Evolutionary conservation across 2,329 filamentous ascomycete species (phyloP), one percentile per base, ranked within the genome.

Genomic region (Claviceps paspali): DNA sequence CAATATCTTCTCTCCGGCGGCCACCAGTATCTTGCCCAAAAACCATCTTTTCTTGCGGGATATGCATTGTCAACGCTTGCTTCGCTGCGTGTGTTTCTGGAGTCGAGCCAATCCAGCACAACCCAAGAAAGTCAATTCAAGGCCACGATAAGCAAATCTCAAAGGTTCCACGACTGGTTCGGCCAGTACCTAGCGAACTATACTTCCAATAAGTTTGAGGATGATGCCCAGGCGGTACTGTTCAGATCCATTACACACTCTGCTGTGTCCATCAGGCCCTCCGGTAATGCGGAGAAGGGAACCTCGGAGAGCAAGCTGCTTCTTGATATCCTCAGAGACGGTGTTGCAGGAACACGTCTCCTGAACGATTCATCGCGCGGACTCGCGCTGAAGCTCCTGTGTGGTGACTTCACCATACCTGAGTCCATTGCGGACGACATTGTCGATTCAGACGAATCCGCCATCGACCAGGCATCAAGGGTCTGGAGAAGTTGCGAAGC

Each of bases 111-210:
- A 48, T 76, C 82, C 10, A 85, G 76, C 48, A 88, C 81, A 4
- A 88, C 83, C 0, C 84, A 94, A 48, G 83, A 92, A 52, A 84
- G 72, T 41, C 83, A 94, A 47, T 82, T 88, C 53, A 71, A 72
- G 45, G 70, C 72, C 5, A 93, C 85, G 1, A 76, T 86, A 63
- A 73, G 66, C 41, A 88, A 81, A 49, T 80, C 84, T 6, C 70
- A 79, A 42, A 60, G 56, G 1, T 96, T 98, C 47, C 79, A 87
- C 47, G 54, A 62, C 9, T 96, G 87, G 86, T 73, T 96, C 35
- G 69, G 71, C 7, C 62, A 70, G 33, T 86, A 81, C 46, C 63
- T 95, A 4, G 61, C 70, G 12, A 56, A 61, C 0, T 88, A 82
- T 44, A 58, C 66, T 6, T 76, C 75, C 2, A 52, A 65, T 1